Evolutionary conservation across 148 eudicot species (phyloP), one percentile per base, ranked within the genome.

Genomic region (Rhododendron ferrugineum): DNA sequence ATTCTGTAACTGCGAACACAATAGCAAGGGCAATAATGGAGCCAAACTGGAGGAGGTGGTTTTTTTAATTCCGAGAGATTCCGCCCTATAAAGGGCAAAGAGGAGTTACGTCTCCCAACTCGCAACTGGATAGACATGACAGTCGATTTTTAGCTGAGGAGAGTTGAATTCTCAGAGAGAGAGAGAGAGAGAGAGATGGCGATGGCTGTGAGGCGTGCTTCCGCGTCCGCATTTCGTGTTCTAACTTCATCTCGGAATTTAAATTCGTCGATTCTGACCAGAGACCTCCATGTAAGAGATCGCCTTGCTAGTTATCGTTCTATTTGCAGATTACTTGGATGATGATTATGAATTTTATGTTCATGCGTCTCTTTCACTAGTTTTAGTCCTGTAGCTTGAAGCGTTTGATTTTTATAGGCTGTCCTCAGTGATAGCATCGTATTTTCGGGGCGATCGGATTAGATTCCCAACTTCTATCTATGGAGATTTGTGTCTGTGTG

Each of bases 171-270:
- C 70, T 23, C 2, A 66, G 32, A n/a, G 72, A 26, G 34, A 5
- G 42, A 74, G 85, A 79, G 23, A 85, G 60, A 70, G 36, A 83
- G 14, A 26, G 70, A 58, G 10, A 93, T 92, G 95, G 93, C 95
- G 82, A 95, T 92, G 95, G 92, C 93, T 82, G 93, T 91, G 96
- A 95, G 89, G 88, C 95, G 96, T 82, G 98, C 80, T 78, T 91
- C 93, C 80, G 26, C 91, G 1, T 89, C 95, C 58, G 94, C 93
- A 40, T 52, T 91, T 58, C 94, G 89, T 70, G 88, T 90, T 84
- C 22, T 88, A 11, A 82, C 90, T 76, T 79, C 90, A 46, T 81
- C 90, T 1, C 66, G 84, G 1, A 84, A 50, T 60, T 52, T 79
- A 32, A 26, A 82, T 87, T 84, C 92, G 14, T 88, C 93, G 1